Percentiles rank a stretch among this genome's conserved stretches.
Conservation (phyloP, 768 basidiomycete species). For the Pulveroboletus sp. region DNA sequence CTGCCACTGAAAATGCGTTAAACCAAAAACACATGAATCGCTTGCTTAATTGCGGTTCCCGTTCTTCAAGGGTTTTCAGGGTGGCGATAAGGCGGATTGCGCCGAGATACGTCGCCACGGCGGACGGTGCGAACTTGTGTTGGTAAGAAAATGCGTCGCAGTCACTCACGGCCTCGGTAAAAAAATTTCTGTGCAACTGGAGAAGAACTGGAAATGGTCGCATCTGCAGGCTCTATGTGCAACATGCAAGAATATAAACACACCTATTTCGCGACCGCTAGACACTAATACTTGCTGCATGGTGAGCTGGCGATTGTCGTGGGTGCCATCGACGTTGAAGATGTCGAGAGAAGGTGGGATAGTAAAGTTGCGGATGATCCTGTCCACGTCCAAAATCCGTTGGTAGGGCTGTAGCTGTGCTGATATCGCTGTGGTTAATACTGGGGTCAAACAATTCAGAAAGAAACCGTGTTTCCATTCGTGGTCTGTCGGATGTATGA, state of each 20-base stretch:
- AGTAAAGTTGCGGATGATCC: conserved; percentile 48
- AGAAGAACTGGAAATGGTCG: conserved; percentile 45
- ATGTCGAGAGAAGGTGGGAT: conserved; percentile 49
- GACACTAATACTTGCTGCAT: conserved; percentile 63
- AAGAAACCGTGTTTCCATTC: conserved; percentile 70
- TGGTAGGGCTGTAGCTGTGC: conserved; percentile 49
- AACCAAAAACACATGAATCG: conserved; percentile 74
- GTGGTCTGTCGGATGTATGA: conserved; percentile 44
- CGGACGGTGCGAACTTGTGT: conserved; percentile 64
- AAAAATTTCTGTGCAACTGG: conserved; percentile 63
- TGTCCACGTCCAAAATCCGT: conserved; percentile 51
- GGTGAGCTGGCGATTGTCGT: conserved; percentile 46
- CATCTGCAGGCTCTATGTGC: not conserved
- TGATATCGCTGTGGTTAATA: conserved; percentile 53
- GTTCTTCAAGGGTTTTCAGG: conserved; percentile 50
- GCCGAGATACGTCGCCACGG: conserved; percentile 62
- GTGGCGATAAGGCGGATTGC: conserved; percentile 55
- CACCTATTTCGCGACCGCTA: conserved; percentile 62
- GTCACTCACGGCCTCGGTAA: conserved; percentile 58
- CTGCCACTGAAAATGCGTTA: conserved; percentile 67
- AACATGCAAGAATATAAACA: conserved; percentile 17
- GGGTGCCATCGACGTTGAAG: conserved; percentile 33
- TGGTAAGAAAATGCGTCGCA: conserved; percentile 50
- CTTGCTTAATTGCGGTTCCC: conserved; percentile 56
- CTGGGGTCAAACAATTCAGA: conserved; percentile 55